phyloP scores from a whole-genome alignment of 805 yeast genomes.

The Debaryomyces prosopidis region DNA sequence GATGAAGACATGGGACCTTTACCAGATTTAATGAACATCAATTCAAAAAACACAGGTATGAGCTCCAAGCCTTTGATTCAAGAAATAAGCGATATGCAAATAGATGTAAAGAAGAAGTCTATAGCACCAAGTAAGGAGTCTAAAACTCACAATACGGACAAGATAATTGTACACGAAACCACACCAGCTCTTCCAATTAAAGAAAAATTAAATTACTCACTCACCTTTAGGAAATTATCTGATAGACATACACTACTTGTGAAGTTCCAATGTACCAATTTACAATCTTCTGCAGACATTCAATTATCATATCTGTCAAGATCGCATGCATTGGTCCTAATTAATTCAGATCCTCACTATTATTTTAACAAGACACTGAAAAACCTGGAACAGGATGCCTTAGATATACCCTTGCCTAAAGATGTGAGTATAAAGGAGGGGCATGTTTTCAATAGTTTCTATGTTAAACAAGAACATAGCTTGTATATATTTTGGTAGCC shows the following conservation, averaged over 20 bases:
- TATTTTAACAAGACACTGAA: slow-evolving; percentile 9
- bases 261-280: slow-evolving; percentile 11
- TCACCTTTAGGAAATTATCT: slow-evolving; percentile 5
- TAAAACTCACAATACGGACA: neutral
- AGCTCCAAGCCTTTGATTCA: slow-evolving; percentile 49
- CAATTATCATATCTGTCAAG: slow-evolving; percentile 8
- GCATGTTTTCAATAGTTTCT: slow-evolving; percentile 10
- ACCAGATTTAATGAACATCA: slow-evolving; percentile 32
- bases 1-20: slow-evolving; percentile 16
- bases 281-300: neutral
- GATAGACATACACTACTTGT: slow-evolving; percentile 8
- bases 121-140: neutral
- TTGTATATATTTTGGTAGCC: slow-evolving; percentile 12
- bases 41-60: slow-evolving; percentile 8
- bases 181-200: neutral
- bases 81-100: slow-evolving; percentile 40
- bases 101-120: neutral
- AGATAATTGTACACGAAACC: neutral
- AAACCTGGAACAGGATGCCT: neutral
- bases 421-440: neutral
- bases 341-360: slow-evolving; percentile 10
- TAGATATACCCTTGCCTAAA: slow-evolving; percentile 10
- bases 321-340: slow-evolving; percentile 9
- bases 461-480: slow-evolving; percentile 12
- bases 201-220: neutral